A percentile compares a stretch with the other conserved stretches of the same genome.
phyloP scores from a whole-genome alignment of 805 yeast genomes.

The Nakazawaea molendinolei region DNA sequence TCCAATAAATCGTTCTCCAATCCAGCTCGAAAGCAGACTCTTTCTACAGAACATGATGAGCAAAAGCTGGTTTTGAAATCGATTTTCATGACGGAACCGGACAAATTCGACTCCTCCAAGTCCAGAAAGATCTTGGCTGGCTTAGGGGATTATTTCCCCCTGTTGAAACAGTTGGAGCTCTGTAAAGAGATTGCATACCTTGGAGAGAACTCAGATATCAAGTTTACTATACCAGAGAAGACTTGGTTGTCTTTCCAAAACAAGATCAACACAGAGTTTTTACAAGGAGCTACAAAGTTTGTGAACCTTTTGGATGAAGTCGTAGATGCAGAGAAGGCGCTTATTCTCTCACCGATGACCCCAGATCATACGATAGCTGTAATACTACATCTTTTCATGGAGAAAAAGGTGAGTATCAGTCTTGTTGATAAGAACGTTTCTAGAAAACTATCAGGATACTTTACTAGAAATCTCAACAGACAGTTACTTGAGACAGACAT shows the following conservation, averaged over 20 bases:
- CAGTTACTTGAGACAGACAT: slow-evolving; percentile 62
- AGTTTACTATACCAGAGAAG: slow-evolving; percentile 51
- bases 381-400: slow-evolving; percentile 48
- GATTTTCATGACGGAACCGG: slow-evolving; percentile 48
- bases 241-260: slow-evolving; percentile 33
- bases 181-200: slow-evolving; percentile 49
- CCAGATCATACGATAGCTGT: slow-evolving; percentile 59
- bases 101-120: slow-evolving; percentile 35
- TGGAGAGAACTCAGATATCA: slow-evolving; percentile 42
- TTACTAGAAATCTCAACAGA: slow-evolving; percentile 69
- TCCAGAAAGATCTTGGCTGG: slow-evolving; percentile 41
- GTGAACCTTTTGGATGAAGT: slow-evolving; percentile 34
- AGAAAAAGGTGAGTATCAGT: slow-evolving; percentile 32
- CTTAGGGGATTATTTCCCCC: slow-evolving; percentile 44
- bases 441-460: slow-evolving; percentile 53
- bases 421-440: slow-evolving; percentile 51
- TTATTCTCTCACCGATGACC: slow-evolving; percentile 46
- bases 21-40: slow-evolving; percentile 16
- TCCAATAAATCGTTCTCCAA: slow-evolving; percentile 38
- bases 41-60: slow-evolving; percentile 21
- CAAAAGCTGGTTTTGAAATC: slow-evolving; percentile 44
- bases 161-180: slow-evolving; percentile 43
- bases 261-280: slow-evolving; percentile 31
- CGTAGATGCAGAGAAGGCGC: slow-evolving; percentile 42
- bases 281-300: slow-evolving; percentile 41